phyloP scores from a whole-genome alignment of 192 early-diverging fungal genomes.

The Haplosporangium gracile region DNA sequence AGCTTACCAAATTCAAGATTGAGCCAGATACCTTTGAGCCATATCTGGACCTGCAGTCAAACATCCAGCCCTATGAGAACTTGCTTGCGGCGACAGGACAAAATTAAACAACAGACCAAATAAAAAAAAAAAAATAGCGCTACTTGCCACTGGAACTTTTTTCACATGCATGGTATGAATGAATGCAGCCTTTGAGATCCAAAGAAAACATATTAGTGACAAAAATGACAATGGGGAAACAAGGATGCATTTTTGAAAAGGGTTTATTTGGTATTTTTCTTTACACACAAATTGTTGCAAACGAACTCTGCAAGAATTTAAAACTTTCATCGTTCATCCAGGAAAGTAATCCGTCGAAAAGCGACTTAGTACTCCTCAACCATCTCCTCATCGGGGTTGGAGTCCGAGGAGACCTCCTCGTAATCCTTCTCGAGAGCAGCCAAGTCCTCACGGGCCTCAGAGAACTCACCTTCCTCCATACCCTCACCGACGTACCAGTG shows the following conservation, averaged over 20 bases:
- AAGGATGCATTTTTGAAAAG: neutral
- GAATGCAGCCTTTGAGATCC: too few relatives aligned
- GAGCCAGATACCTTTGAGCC: slow-evolving; percentile 37
- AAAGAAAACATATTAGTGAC: too few relatives aligned
- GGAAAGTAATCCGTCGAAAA: neutral
- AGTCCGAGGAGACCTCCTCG: slow-evolving; percentile 99
- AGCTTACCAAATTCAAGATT: slow-evolving; percentile 37
- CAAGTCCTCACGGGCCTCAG: slow-evolving; percentile 99
- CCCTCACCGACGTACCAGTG: slow-evolving; percentile 99
- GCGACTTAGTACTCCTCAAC: slow-evolving; percentile 59
- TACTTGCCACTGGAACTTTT: neutral
- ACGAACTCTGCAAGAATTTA: neutral
- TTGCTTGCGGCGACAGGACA: slow-evolving; percentile 10
- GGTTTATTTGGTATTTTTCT: neutral
- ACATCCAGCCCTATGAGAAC: slow-evolving; percentile 33
- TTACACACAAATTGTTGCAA: slow-evolving; percentile 11
- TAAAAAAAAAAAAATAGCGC: slow-evolving; percentile 3
- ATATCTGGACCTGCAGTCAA: slow-evolving; percentile 22
- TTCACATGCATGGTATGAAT: neutral
- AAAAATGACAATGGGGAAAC: too few relatives aligned
- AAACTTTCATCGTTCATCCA: neutral
- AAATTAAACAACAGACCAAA: neutral
- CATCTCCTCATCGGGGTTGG: slow-evolving; percentile 76
- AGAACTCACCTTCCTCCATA: slow-evolving; percentile 99
- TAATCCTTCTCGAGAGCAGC: slow-evolving; percentile 99